Evolutionary conservation across 139 green algal species (phyloP).

Genomic region (Eudorina sp.): DNA sequence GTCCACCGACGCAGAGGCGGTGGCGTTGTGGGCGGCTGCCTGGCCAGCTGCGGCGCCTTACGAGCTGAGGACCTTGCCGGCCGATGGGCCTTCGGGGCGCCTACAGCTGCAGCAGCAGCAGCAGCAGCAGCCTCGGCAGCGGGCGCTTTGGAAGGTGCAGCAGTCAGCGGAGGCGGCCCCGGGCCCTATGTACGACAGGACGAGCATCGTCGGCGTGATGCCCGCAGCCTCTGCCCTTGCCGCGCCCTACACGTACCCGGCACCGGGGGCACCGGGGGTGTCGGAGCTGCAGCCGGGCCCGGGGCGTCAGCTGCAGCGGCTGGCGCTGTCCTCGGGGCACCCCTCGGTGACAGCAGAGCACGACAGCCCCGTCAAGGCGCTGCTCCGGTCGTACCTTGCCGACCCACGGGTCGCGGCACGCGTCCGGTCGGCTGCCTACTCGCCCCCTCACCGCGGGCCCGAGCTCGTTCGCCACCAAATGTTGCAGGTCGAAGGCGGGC

Average conservation of each 20-base stretch:
- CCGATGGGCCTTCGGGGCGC: too few species aligned
- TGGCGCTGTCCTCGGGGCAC: too few species aligned
- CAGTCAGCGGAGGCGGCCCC: not conserved
- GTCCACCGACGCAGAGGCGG: too few species aligned
- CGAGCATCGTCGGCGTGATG: not conserved
- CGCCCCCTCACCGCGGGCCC: not conserved
- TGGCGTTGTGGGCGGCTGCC: too few species aligned
- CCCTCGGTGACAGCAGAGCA: too few species aligned
- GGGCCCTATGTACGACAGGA: not conserved
- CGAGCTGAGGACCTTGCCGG: too few species aligned
- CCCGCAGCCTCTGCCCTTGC: not conserved
- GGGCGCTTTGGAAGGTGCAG: conserved; percentile 42
- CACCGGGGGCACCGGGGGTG: too few species aligned
- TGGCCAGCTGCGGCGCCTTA: too few species aligned
- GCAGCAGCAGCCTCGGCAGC: not conserved
- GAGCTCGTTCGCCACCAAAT: not conserved
- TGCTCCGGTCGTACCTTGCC: not conserved
- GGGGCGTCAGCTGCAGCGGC: too few species aligned
- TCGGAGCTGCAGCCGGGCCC: too few species aligned
- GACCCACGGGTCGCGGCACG: not conserved
- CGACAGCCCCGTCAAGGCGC: conserved; percentile 25
- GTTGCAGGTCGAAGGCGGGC: not conserved
- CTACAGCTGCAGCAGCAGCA: not conserved
- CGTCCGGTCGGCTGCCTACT: not conserved
- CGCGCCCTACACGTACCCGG: too few species aligned